Percentiles rank a stretch among this genome's conserved stretches.
These are phyloP conservation scores for Helichrysum umbraculigerum DNA, from an alignment of 129 eudicot genomes.

Conservation along the genomic window DNA sequence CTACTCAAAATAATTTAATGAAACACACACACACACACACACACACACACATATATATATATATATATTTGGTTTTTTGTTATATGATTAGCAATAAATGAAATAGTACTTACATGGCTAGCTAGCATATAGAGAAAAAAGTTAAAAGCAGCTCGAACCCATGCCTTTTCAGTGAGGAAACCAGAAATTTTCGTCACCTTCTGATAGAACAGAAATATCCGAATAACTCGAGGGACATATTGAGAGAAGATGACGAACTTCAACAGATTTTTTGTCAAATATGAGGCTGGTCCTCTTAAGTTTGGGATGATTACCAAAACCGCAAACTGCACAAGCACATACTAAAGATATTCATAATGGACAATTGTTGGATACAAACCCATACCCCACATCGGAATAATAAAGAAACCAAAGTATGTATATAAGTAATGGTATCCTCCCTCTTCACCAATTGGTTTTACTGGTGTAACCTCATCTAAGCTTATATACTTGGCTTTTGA, in stretches of 20 bases:
- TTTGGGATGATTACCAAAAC: conserved; percentile 8
- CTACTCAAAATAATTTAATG: too few species aligned
- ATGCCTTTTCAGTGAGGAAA: conserved; percentile 56
- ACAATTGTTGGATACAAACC: too few species aligned
- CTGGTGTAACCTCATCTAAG: too few species aligned
- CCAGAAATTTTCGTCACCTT: conserved; percentile 59
- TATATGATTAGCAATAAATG: not conserved
- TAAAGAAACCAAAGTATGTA: too few species aligned
- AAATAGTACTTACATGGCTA: conserved; percentile 64
- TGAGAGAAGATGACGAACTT: conserved; percentile 41
- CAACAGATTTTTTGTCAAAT: conserved; percentile 25
- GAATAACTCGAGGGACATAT: conserved; percentile 40
- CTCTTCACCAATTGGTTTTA: too few species aligned
- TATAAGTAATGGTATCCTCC: too few species aligned
- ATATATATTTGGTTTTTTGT: not conserved
- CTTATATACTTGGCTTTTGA: too few species aligned
- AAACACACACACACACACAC: too few species aligned
- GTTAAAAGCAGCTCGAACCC: conserved; percentile 85
- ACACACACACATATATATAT: too few species aligned
- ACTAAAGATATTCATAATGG: too few species aligned
- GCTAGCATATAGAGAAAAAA: conserved; percentile 74
- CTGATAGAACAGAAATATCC: conserved; percentile 29
- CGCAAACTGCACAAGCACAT: too few species aligned
- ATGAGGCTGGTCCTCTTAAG: conserved; percentile 14
- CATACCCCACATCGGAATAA: too few species aligned